Conservation (phyloP, 148 eudicot species). For the Bassia scoparia region DNA sequence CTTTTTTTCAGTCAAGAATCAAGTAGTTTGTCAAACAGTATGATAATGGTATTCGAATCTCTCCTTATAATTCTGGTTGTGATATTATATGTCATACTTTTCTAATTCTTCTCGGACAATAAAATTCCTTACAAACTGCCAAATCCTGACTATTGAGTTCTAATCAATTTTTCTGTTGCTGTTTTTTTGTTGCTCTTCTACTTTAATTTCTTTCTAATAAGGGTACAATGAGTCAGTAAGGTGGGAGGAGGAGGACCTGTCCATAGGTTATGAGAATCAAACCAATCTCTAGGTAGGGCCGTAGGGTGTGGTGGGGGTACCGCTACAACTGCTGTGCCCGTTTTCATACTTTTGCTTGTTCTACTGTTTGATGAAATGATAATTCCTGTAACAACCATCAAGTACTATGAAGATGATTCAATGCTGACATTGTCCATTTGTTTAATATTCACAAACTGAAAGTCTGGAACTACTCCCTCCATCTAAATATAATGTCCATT, state of each 20-base stretch:
- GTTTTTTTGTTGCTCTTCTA: not conserved
- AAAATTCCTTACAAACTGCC: not conserved
- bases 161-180: not conserved
- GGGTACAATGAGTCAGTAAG: not conserved
- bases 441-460: too few relatives aligned
- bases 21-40: constrained; percentile 3
- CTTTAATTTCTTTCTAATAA: not conserved
- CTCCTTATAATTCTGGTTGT: not conserved
- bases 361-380: not conserved
- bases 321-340: not conserved
- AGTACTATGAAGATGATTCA: not conserved
- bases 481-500: not conserved
- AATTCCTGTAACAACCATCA: not conserved
- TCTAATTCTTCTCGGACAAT: not conserved
- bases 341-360: not conserved
- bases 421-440: not conserved
- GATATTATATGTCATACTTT: not conserved
- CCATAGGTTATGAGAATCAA: not conserved
- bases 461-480: not conserved
- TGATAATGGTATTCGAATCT: not conserved
- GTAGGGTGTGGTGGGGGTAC: not conserved
- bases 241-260: not conserved
- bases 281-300: not conserved
- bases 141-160: not conserved
- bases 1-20: not conserved